Conservation (phyloP, 192 early-diverging fungal genomes). For the Backusella circina region DNA sequence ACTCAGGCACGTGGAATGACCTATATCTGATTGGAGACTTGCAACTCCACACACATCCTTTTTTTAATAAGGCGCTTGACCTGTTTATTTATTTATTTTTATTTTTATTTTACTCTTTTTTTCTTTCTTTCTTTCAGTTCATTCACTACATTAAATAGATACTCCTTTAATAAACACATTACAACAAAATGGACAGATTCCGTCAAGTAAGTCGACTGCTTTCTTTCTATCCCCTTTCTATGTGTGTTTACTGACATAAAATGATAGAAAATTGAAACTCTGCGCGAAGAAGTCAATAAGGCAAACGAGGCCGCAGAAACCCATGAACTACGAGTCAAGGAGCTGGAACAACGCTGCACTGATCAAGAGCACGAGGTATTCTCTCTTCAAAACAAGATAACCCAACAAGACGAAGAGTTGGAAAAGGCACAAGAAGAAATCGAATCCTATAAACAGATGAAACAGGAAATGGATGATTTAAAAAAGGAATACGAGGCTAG, state of each 20-base stretch:
- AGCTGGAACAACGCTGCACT: conserved; percentile 44
- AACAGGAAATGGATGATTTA: conserved; percentile 23
- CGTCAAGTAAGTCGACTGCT: conserved; percentile 18
- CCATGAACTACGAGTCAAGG: conserved; percentile 56
- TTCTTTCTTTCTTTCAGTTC: not conserved
- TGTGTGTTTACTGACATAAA: not conserved
- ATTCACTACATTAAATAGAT: too few species aligned
- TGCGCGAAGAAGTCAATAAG: conserved; percentile 66
- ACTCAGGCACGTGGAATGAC: not conserved
- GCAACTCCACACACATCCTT: not conserved
- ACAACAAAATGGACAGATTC: conserved; percentile 24
- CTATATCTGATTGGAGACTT: not conserved
- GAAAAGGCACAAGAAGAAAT: conserved; percentile 33
- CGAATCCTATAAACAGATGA: conserved; percentile 19
- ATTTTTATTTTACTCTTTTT: not conserved
- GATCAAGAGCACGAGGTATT: conserved; percentile 68
- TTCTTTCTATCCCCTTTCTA: not conserved
- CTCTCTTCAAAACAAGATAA: conserved; percentile 58
- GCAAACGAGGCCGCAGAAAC: conserved; percentile 55
- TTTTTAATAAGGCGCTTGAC: not conserved
- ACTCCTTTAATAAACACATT: not conserved
- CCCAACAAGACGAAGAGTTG: conserved; percentile 28
- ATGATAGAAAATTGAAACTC: conserved; percentile 56
- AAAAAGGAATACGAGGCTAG: conserved; percentile 34
- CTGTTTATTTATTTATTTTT: not conserved